Evolutionary conservation across 768 basidiomycete genomes (phyloP), one percentile per base, ranked within the genome.

Genomic region (Mycena epipterygia): DNA sequence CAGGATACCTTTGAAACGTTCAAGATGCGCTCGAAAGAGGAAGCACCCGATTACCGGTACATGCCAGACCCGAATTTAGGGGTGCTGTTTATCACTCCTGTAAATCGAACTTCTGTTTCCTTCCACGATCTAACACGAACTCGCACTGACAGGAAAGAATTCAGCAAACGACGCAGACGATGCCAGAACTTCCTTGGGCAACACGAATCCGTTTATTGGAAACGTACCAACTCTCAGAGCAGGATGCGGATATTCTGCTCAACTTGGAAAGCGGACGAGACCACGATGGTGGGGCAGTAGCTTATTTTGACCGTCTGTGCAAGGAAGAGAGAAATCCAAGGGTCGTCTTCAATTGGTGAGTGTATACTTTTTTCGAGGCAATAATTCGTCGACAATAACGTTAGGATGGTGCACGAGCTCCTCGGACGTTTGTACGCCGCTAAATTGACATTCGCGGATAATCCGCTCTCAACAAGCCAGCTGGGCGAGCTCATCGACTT

Each of bases 61-160:
- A 97, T 99, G 95, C 98, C 98, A 0, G 98, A 99, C 78, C 91
- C 95, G 0, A 98, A 99, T 78, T 82, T 99, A 1, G 95, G 96
- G 0, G 88, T 91, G 0, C 82, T 98, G 7, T 76, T 89, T 35
- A 76, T 94, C 9, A 86, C 86, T 65, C 78, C 88, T 68, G 91
- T 89, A 67, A 75, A 74, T 71, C 56, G 75, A 19, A 37, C 2
- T 65, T 49, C 52, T 37, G 39, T 37, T 68, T 27, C 39, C 16
- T 49, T n/a, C 25, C 32, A 52, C 12, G 27, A 6, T 29, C 19
- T 19, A n/a, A 5, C 13, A 55, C 71, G 29, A 68, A 58, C 35
- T 41, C 42, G 33, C n/a, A n/a, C 23, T 67, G 51, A n/a, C 75
- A 97, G 95, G 81, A 81, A 29, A 91, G 93, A 70, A 83, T 98